phyloP scores from a whole-genome alignment of 495 filamentous ascomycete genomes.

The Penicillium simplicissimum region DNA sequence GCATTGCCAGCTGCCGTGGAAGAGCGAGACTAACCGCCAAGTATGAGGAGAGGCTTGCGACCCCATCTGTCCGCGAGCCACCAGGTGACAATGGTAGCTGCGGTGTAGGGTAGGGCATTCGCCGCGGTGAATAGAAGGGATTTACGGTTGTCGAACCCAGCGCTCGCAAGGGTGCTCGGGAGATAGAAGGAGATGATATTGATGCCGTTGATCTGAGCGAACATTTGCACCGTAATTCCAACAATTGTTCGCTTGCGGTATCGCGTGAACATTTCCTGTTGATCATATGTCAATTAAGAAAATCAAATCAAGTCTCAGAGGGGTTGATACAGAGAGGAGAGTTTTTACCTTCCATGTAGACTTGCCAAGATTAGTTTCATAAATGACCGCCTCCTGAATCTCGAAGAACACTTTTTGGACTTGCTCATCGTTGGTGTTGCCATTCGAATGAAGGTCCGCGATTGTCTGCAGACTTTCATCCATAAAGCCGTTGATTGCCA shows the following conservation, averaged over 20 bases:
- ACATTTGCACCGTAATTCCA: neutral
- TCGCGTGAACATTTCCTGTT: neutral
- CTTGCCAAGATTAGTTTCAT: neutral
- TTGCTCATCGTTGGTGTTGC: conserved; percentile 1
- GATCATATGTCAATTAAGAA: neutral
- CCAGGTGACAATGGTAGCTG: neutral
- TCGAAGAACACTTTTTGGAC: neutral
- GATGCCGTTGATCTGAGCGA: neutral
- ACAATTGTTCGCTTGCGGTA: neutral
- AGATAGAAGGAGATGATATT: neutral
- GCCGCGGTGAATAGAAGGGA: neutral
- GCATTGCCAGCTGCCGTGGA: neutral
- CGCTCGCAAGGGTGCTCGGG: neutral
- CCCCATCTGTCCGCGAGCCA: neutral
- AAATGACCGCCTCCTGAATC: neutral
- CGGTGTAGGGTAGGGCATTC: neutral
- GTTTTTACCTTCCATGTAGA: neutral
- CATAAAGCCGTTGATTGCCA: neutral
- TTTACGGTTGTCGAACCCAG: neutral
- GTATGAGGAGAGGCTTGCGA: neutral
- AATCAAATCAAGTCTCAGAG: neutral
- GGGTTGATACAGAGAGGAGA: neutral
- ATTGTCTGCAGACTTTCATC: neutral
- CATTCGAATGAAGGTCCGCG: neutral
- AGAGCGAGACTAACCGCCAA: neutral